Base-by-base conservation (phyloP, 257 asterid species). In the Ehretia macrophylla region DNA sequence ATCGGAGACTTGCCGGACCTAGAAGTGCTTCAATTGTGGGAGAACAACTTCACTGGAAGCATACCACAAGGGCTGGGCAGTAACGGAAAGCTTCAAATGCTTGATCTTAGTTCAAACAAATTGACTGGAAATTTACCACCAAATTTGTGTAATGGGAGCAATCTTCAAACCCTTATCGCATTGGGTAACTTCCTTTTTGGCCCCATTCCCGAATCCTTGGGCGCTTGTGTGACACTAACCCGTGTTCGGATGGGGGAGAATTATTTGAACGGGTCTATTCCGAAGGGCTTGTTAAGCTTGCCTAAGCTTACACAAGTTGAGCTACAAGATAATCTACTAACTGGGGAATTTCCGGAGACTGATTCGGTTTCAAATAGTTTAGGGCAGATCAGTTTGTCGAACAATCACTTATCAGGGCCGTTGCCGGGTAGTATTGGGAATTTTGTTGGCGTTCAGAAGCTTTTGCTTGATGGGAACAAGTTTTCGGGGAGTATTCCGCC, bases 181-280 rank as follows among this genome's bases (percentile, higher is more conserved):
- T 81, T 90, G 5, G 89, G 84, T 1, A 90, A 90, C 84, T 90
- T 90, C 63, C 77, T 90, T 55, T 67, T 83, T 51, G 98, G 98
- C 11, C 86, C 91, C 35, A 85, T 90, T 49, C 96, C 98, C 0
- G 89, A 85, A 44, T 80, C 91, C 11, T 57, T 90, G 39, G 98
- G 95, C 14, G 75, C 62, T 56, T 90, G 98, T 74, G 63, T 60
- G 75, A 81, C 98, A 5, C 71, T 90, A 60, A 80, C 44, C 56
- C 87, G 98, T 64, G 71, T 90, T 32, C 80, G 98, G 10, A 87
- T 90, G 98, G 91, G 96, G 5, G 91, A 87, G 5, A 90, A 90
- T 63, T 90, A 83, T 59, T 87, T 90, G 12, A 87, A 82, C 47
- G 98, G 98, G 10, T 85, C 94, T 32, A 90, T 90, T 54, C 98